Conservation (phyloP, 257 asterid genomes). For the Jasminum sambac region DNA sequence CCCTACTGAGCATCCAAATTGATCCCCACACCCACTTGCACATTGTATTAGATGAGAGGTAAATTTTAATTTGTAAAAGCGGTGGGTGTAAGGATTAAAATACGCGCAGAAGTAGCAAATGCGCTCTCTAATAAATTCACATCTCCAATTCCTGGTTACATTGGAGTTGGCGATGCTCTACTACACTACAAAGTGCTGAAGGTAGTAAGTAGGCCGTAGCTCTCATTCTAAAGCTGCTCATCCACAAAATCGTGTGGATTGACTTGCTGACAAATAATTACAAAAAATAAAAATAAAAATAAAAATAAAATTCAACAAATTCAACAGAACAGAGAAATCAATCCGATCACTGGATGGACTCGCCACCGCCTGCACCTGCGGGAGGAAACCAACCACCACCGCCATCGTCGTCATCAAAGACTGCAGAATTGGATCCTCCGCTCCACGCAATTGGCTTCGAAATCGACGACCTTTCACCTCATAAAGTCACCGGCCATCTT, state of each 20-base stretch:
- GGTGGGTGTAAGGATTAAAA: too few species aligned
- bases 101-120: too few species aligned
- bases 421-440: constrained; percentile 49
- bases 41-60: too few species aligned
- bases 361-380: constrained; percentile 14
- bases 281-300: not conserved
- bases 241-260: not conserved
- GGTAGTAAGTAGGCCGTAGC: too few species aligned
- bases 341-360: constrained; percentile 21
- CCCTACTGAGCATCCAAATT: too few species aligned
- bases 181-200: too few species aligned
- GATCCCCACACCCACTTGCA: too few species aligned
- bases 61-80: too few species aligned
- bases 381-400: constrained; percentile 18
- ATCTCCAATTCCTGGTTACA: too few species aligned
- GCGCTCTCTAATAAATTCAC: too few species aligned
- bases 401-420: constrained; percentile 26
- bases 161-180: too few species aligned
- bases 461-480: constrained; percentile 56
- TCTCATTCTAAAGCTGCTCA: not conserved
- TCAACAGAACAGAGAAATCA: not conserved
- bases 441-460: constrained; percentile 66
- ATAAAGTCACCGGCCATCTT: constrained; percentile 64
- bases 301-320: not conserved
- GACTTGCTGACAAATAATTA: not conserved